Base-by-base conservation (phyloP, 139 green algal species). In the Coccomyxa sp. region DNA sequence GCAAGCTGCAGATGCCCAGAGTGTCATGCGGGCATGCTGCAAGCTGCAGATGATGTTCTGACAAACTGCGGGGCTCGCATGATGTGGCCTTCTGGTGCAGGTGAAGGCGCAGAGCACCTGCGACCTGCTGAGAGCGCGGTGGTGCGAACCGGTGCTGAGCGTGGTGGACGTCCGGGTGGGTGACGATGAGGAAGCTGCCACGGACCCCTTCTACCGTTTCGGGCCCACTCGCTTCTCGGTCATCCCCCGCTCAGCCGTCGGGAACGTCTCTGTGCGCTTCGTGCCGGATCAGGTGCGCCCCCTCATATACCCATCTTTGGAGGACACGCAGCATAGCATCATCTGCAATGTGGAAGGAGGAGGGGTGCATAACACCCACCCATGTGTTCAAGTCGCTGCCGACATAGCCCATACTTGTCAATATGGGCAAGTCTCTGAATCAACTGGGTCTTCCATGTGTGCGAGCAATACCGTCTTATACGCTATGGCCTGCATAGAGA, bases 141-240 rank as follows among this genome's bases (percentile, higher is more conserved):
- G 95, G 95, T 97, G 94, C 84, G 78, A 86, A 58, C 95, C 95
- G 40, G 89, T 84, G 22, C 88, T 99, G 72, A 92, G 82, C 16
- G 88, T 99, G 22, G 90, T 97, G 54, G 95, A 97, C 82, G 88
- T 99, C 72, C 84, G 92, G 0, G 79, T 86, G 14, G 85, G 85
- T 22, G 79, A 83, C 75, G 78, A 83, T 55, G 83, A 75, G 27
- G 76, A 81, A 27, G 75, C 58, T 50, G 64, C 68, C 50, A 81
- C 82, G 7, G 78, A 80, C 40, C 75, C 72, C 34, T 79, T 82
- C 72, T 92, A 90, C 82, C 84, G 89, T 80, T 97, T 97, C 83
- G 94, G 94, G 22, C 94, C 94, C 39, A 98, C 94, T 7, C 89
- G 95, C 55, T 99, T 97, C 88, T 95, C 88, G 31, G 92, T 98